Evolutionary conservation across 2,329 filamentous ascomycete species (phyloP), one percentile per base, ranked within the genome.

Genomic region (Apiospora hydei): DNA sequence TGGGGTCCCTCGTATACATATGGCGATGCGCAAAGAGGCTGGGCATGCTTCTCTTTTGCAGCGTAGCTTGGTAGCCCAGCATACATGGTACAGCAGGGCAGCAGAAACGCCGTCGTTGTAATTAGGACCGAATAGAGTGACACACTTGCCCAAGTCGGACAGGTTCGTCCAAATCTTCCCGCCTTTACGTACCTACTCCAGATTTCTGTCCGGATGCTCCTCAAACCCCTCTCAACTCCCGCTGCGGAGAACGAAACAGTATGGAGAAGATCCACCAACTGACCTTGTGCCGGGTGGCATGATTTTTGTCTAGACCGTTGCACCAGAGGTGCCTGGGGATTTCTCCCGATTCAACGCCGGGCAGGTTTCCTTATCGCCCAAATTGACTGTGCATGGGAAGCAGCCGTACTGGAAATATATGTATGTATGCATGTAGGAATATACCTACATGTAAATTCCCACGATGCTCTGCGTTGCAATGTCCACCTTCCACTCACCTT

Each of bases 211-310:
- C 21, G 57, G 57, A 64, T 41, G 34, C 34, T 64, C 34, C 57
- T 64, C 57, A n/a, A 64, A 64, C 57, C 57, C 34, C 57, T 61
- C 53, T 41, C 57, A 13, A 41, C 57, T 64, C 30, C 57, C 57
- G 57, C 34, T 64, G 57, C 57, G 57, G 57, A 64, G 57, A 64
- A 41, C 34, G 8, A 64, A 64, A 64, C 57, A 64, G 30, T 64
- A 64, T 64, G 57, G 57, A 64, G 57, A 64, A 64, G 57, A 41
- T 64, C 57, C 57, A 64, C 57, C 10, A 64, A n/a, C 57, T 64
- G 57, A 24, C 57, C 8, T 64, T 64, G 57, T 14, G 30, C 57
- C 30, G 21, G 57, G 34, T 64, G 57, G 57, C 57, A 64, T 41
- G 57, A n/a, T 64, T 64, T 41, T 21, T 41, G 57, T n/a, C 57